Evolutionary conservation across 495 filamentous ascomycete genomes (phyloP).

Genomic region (Chaetomium cochliodes): DNA sequence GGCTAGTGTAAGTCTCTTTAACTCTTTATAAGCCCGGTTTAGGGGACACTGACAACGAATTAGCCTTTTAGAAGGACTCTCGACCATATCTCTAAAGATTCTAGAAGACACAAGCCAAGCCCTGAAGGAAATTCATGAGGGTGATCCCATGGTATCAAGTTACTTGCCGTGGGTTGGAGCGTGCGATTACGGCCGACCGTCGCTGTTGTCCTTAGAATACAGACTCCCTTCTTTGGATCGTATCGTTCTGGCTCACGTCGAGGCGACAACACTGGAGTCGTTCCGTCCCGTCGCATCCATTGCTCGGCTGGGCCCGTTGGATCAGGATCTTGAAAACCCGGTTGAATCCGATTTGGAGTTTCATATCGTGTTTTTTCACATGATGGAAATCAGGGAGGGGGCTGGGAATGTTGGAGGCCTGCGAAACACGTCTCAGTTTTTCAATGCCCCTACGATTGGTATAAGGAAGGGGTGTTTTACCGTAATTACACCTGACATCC

Average conservation of each 20-base stretch:
- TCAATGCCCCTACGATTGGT: background rate
- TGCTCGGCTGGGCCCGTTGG: background rate
- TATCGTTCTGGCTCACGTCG: background rate
- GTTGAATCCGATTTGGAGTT: background rate
- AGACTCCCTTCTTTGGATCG: background rate
- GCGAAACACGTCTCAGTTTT: background rate
- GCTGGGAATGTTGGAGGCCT: background rate
- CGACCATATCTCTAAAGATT: background rate
- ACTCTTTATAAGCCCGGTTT: background rate
- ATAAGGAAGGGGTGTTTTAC: constrained; percentile 1
- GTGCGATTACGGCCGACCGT: too few species aligned
- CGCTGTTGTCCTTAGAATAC: too few species aligned
- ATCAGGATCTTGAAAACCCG: background rate
- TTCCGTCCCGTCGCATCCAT: background rate
- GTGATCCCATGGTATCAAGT: background rate
- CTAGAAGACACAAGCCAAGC: background rate
- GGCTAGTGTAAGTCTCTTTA: constrained; percentile 2
- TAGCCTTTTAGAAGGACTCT: constrained; percentile 2
- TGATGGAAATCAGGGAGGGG: background rate
- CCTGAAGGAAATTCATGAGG: background rate
- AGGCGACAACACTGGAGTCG: background rate
- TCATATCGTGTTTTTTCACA: background rate
- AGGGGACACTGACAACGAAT: background rate
- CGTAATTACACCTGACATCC: background rate
- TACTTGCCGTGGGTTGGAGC: background rate